Conservation (phyloP, 148 eudicot genomes). For the Pouteria glomerata region DNA sequence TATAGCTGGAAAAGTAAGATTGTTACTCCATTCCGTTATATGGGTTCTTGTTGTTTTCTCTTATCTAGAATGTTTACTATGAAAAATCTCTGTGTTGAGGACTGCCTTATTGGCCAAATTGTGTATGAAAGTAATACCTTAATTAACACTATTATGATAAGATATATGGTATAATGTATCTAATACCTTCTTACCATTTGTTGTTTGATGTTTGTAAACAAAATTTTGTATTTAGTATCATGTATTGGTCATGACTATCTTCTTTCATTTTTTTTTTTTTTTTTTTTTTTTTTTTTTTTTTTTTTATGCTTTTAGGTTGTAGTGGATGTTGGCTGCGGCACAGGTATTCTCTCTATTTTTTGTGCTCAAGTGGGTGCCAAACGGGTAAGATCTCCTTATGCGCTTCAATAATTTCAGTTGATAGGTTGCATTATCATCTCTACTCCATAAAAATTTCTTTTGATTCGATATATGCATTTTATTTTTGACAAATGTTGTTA, state of each 20-base stretch:
- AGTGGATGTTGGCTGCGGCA: constrained; percentile 97
- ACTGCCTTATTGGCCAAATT: neutral
- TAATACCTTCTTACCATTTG: neutral
- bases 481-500: neutral
- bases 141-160: neutral
- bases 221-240: neutral
- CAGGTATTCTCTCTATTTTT: constrained; percentile 95
- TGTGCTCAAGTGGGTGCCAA: constrained; percentile 99
- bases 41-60: neutral
- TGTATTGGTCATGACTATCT: neutral
- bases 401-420: neutral
- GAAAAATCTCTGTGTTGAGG: neutral
- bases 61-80: neutral
- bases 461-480: neutral
- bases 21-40: constrained; percentile 4
- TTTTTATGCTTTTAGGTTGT: constrained; percentile 63
- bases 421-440: neutral
- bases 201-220: neutral
- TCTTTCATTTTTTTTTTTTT: no score
- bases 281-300: no score
- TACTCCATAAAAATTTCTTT: neutral
- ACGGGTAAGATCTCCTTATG: constrained; percentile 51
- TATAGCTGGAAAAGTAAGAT: constrained; percentile 85
- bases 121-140: neutral
- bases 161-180: neutral